phyloP scores from a whole-genome alignment of 75 land plant species.

The Isoetes taiwanensis region DNA sequence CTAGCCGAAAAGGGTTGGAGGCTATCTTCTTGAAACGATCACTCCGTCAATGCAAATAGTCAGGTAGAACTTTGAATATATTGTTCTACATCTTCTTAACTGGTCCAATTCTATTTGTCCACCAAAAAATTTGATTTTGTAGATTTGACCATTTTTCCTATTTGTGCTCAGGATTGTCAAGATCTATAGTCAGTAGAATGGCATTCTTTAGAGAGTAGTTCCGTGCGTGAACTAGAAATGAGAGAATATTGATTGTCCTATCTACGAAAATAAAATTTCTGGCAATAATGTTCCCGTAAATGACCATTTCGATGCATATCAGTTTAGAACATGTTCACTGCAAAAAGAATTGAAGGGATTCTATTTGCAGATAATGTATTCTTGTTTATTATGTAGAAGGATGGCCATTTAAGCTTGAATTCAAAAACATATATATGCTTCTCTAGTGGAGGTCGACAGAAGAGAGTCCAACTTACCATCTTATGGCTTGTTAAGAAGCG shows the following conservation, averaged over 20 bases:
- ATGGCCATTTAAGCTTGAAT: background rate
- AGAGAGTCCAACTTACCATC: constrained; percentile 17
- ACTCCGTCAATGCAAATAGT: no score
- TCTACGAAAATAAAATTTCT: constrained; percentile 15
- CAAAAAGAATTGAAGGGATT: background rate
- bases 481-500: background rate
- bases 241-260: constrained; percentile 22
- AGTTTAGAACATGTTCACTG: background rate
- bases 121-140: no score
- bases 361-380: background rate
- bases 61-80: no score
- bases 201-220: no score
- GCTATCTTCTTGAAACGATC: no score
- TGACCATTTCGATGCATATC: constrained; percentile 15
- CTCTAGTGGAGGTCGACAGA: background rate
- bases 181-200: no score
- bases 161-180: no score
- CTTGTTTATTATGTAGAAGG: background rate
- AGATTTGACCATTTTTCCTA: no score
- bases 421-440: constrained; percentile 5
- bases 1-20: no score
- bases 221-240: no score
- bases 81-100: no score
- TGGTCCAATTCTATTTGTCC: no score
- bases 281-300: constrained; percentile 14